Evolutionary conservation across 768 basidiomycete species (phyloP).

Genomic region (Mycena capillaripes): DNA sequence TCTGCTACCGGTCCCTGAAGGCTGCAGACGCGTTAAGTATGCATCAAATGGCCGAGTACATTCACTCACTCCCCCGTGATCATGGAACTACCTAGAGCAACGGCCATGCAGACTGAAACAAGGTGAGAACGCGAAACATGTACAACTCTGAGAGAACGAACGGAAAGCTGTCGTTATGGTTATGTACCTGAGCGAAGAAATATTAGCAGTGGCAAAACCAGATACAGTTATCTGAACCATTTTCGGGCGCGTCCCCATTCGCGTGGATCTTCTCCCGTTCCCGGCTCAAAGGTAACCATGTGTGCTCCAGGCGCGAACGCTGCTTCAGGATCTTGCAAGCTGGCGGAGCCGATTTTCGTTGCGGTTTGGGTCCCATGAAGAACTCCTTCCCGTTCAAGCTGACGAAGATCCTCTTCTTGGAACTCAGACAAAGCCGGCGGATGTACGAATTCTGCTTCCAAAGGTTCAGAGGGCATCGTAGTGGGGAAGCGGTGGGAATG

Average conservation of each 20-base stretch:
- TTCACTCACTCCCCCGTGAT: conserved; percentile 56
- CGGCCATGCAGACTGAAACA: conserved; percentile 48
- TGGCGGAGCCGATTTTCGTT: conserved; percentile 4
- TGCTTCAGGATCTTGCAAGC: conserved; percentile 25
- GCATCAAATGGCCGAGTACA: neutral
- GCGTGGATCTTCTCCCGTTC: conserved; percentile 51
- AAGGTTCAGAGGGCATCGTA: conserved; percentile 37
- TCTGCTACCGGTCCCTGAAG: conserved; percentile 49
- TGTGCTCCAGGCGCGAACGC: conserved; percentile 31
- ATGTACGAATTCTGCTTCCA: conserved; percentile 37
- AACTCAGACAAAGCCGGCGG: conserved; percentile 31
- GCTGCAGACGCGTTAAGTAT: conserved; percentile 35
- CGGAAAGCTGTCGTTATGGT: conserved; percentile 50
- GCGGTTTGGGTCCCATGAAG: neutral
- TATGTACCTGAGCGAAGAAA: conserved; percentile 46
- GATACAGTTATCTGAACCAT: conserved; percentile 44
- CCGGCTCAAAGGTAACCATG: conserved; percentile 42
- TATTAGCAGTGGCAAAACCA: neutral
- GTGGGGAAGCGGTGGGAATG: no score
- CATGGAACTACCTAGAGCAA: conserved; percentile 55
- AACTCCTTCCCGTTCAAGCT: conserved; percentile 30
- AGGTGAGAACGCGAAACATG: neutral
- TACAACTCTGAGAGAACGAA: neutral
- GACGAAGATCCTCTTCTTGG: conserved; percentile 37
- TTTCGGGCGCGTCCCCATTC: conserved; percentile 51